Base-by-base conservation (phyloP, 768 basidiomycete genomes). In the Tulasnella sp. region DNA sequence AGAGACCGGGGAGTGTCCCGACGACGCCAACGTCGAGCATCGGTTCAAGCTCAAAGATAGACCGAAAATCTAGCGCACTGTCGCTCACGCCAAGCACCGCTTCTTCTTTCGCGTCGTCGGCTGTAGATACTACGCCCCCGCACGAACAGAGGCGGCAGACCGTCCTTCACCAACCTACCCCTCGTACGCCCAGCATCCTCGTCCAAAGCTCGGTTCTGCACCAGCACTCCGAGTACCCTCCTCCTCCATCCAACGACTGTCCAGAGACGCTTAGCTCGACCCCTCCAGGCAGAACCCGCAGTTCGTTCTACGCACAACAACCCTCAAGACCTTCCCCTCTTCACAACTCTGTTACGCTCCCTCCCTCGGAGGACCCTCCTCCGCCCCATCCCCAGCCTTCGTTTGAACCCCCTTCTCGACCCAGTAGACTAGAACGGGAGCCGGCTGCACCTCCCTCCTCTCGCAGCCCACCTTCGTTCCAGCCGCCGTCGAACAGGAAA, bases 281-380 rank as follows among this genome's bases (percentile, higher is more conserved):
- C 31, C 34, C 64, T 18, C 34, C 34, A 0, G 31, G 6, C 0
- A 14, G 34, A 8, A 69, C 6, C 64, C 64, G 64, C 28, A 34
- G 7, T 69, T 69, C 64, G 31, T 37, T 31, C 64, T 69, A 69
- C 34, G 11, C 64, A 20, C 64, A 28, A 37, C 64, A 69, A 28
- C 64, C 64, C 14, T 28, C 34, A 16, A 28, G 64, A 69, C 64
- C 64, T 69, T 69, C 64, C 64, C 64, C 64, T 28, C 64, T 69
- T 28, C 34, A 31, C 28, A 31, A 16, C 34, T 69, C 64, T 2
- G 34, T 69, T 8, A 69, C 64, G 14, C 64, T 28, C 8, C 64
- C 64, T 31, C 64, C 64, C 20, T 69, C 64, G 6, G 28, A 28
- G 14, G 64, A 31, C 34, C 2, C 14, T 31, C 31, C 9, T 4